Evolutionary conservation across 371 early-diverging fungal genomes (phyloP).

Genomic region (Massospora cicadina): DNA sequence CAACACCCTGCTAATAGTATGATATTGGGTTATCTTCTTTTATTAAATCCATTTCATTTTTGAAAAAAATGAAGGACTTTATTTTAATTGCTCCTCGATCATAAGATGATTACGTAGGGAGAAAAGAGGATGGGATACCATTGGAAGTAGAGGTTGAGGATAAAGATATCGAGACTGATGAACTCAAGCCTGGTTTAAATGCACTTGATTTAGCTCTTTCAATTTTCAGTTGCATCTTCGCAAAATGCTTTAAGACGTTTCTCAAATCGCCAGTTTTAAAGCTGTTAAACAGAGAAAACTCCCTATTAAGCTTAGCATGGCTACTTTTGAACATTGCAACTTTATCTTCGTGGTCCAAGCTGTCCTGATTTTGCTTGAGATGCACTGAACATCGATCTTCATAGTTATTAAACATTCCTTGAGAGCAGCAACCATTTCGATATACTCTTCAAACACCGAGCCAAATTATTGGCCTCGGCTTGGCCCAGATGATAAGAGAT

Average conservation of each 20-base stretch:
- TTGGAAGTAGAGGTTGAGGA: too few species aligned
- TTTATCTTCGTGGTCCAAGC: neutral
- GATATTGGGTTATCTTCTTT: too few species aligned
- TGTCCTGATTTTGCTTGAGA: neutral
- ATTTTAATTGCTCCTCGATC: too few species aligned
- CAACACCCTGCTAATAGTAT: too few species aligned
- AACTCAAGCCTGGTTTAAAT: neutral
- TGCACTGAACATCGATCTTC: neutral
- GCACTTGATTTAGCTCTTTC: neutral
- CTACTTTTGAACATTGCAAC: neutral
- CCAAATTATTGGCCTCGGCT: neutral
- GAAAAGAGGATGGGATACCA: too few species aligned
- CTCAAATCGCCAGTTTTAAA: neutral
- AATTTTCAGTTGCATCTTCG: neutral
- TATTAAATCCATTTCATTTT: too few species aligned
- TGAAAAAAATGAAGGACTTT: too few species aligned
- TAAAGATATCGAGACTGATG: too few species aligned
- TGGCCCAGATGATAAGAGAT: conserved; percentile 2
- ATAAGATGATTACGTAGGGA: too few species aligned
- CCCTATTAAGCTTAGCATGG: neutral
- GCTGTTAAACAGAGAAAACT: neutral
- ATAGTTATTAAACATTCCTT: neutral
- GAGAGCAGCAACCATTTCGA: neutral
- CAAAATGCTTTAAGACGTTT: neutral
- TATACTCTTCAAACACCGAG: neutral